Evolutionary conservation across 441 rosid genomes (phyloP), one percentile per base, ranked within the genome.

Genomic region (Erodium moschatum): DNA sequence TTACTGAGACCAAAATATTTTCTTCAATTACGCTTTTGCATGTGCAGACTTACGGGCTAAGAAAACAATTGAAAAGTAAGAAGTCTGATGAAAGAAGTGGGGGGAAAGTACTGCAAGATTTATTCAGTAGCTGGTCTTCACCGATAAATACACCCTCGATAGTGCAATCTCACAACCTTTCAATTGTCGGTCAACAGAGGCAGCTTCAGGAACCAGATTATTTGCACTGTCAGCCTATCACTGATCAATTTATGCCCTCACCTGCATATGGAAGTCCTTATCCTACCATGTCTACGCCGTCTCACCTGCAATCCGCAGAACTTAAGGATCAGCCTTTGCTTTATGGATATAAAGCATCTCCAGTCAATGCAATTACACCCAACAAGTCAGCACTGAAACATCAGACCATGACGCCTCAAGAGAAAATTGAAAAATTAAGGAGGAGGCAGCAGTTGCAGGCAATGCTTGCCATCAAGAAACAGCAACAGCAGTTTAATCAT

Each of bases 391-490:
- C 74, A 33, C 74, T 71, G 64, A 87, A 84, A 67, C 74, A 81
- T 77, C 85, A 77, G 78, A 81, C 81, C 35, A 90, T 95, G 98
- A 95, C 97, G 21, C 95, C 98, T 19, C 93, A 81, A 74, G 98
- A 90, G 81, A 92, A 90, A 79, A 84, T 92, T 69, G 96, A 90
- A 79, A 95, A 92, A 71, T 75, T 95, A 65, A 85, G 91, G 85
- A 84, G 92, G 68, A 85, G 88, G 70, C 98, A 95, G 85, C 96
- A 92, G 81, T 86, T 92, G 92, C 97, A 84, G 81, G 98, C 99
- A 66, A 80, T 92, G 88, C 87, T 89, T 80, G 98, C 99, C 70
- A 95, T 95, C 78, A 90, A 87, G 84, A 84, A 86, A 77, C 96
- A 95, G 78, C 89, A 81, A 48, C 86, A 83, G 84, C 93, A 89